Evolutionary conservation across 225 moss, liverwort and hornwort species (phyloP), one percentile per base, ranked within the genome.

Genomic region (Pseudisothecium myosuroides): DNA sequence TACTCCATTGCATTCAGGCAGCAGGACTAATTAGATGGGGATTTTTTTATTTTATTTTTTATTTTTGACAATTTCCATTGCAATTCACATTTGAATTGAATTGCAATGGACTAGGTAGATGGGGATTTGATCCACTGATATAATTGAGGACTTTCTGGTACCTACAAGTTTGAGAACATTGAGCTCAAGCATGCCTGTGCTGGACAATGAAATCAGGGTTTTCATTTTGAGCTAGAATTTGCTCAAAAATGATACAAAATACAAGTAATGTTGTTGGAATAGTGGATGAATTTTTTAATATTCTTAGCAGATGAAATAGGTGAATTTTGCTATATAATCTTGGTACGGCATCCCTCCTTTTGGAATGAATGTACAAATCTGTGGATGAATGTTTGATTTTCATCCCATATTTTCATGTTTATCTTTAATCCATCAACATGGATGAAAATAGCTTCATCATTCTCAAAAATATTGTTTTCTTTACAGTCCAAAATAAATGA

Each of bases 391-490:
- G 9, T 1, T 66, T 2, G 3, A 66, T 10, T 36, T 34, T 15
- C 71, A 71, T 72, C 72, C 9, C 11, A 24, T 41, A 27, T 14
- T 72, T 15, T 22, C 5, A 34, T 36, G 8, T 20, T 32, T n/a
- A n/a, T n/a, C n/a, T n/a, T n/a, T 5, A 22, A 36, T 76, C 5
- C 9, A 52, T 52, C 34, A 3, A 13, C 22, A 36, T 36, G 1
- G 22, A 52, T 36, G 52, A 52, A 34, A 8, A 36, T 8, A 22
- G 36, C 22, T 50, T 52, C 22, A 14, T 76, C 22, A 36, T 36
- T 34, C 14, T 13, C 0, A 0, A 1, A 36, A 76, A 52, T 14
- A 34, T 52, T 1, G 2, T 8, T 52, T 34, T 34, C 3, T 76
- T 10, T 17, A 36, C 2, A 22, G 14, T 14, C 14, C 9, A 21